Evolutionary conservation across 495 filamentous ascomycete genomes (phyloP).

Genomic region (Astrothelium subdiscretum): DNA sequence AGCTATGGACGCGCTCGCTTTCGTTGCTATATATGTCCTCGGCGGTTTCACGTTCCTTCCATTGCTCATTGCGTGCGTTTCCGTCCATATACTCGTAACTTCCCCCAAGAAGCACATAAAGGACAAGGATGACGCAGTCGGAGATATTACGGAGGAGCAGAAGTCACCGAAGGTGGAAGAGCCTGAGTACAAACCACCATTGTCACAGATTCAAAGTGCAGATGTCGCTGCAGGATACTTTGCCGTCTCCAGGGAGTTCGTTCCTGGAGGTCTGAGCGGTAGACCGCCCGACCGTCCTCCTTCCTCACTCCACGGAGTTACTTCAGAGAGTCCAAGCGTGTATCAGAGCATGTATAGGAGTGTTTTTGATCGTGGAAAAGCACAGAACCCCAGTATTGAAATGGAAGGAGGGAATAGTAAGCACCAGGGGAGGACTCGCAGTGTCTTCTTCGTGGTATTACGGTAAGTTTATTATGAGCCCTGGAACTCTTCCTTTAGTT

Average conservation of each 20-base stretch:
- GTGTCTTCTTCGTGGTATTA: conserved; percentile 89
- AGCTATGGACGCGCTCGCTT: conserved; percentile 46
- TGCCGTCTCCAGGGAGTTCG: conserved; percentile 85
- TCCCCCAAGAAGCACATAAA: neutral
- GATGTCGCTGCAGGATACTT: conserved; percentile 91
- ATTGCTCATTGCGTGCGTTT: conserved; percentile 48
- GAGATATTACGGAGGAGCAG: conserved; percentile 22
- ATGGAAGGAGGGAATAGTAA: conserved; percentile 39
- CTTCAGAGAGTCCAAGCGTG: conserved; percentile 74
- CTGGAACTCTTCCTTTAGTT: neutral
- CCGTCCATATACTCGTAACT: conserved; percentile 19
- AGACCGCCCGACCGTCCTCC: conserved; percentile 83
- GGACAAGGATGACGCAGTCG: conserved; percentile 6
- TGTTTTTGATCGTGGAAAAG: conserved; percentile 76
- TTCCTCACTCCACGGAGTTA: conserved; percentile 58
- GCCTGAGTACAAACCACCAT: conserved; percentile 19
- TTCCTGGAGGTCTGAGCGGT: conserved; percentile 79
- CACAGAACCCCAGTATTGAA: conserved; percentile 32
- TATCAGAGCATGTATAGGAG: conserved; percentile 97
- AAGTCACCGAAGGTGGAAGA: conserved; percentile 36
- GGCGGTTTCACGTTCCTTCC: conserved; percentile 90
- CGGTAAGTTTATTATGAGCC: conserved; percentile 42
- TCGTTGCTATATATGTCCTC: conserved; percentile 68
- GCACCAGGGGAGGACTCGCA: conserved; percentile 60
- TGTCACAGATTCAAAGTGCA: neutral